Percentiles rank a stretch among this genome's conserved stretches.
Conservation (phyloP, 768 basidiomycete genomes). For the Scleroderma bovista region DNA sequence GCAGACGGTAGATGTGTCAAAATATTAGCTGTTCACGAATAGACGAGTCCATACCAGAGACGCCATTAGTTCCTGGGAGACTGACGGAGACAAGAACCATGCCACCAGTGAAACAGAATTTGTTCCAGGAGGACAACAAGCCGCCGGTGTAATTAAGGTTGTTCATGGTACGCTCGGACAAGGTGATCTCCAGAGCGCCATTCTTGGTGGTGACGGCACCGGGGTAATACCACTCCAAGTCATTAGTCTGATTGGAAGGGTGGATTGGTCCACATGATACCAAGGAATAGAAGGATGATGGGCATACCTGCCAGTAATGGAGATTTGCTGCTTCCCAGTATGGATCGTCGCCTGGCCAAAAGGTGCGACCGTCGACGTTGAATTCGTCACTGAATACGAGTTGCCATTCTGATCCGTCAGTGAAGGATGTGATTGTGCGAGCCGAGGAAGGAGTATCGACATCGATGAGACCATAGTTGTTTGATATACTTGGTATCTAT, state of each 20-base stretch:
- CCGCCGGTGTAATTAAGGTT: conserved; percentile 69
- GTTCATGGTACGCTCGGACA: conserved; percentile 62
- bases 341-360: conserved; percentile 78
- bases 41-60: conserved; percentile 33
- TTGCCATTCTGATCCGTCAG: conserved; percentile 48
- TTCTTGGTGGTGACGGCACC: conserved; percentile 64
- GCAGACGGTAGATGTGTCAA: neutral
- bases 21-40: neutral
- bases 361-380: conserved; percentile 70
- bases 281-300: neutral
- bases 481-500: conserved; percentile 52
- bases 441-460: conserved; percentile 60
- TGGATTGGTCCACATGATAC: neutral
- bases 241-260: conserved; percentile 44
- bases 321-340: conserved; percentile 84
- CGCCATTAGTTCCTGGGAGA: conserved; percentile 59
- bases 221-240: conserved; percentile 90
- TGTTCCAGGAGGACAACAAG: conserved; percentile 73
- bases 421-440: conserved; percentile 48
- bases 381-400: conserved; percentile 91
- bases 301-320: conserved; percentile 65
- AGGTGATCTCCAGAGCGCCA: conserved; percentile 72
- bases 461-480: conserved; percentile 74
- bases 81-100: conserved; percentile 64
- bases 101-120: conserved; percentile 93